These are phyloP conservation scores for Oryza punctata DNA, from an alignment of 176 grass and related monocot species.

Conservation along the genomic window DNA sequence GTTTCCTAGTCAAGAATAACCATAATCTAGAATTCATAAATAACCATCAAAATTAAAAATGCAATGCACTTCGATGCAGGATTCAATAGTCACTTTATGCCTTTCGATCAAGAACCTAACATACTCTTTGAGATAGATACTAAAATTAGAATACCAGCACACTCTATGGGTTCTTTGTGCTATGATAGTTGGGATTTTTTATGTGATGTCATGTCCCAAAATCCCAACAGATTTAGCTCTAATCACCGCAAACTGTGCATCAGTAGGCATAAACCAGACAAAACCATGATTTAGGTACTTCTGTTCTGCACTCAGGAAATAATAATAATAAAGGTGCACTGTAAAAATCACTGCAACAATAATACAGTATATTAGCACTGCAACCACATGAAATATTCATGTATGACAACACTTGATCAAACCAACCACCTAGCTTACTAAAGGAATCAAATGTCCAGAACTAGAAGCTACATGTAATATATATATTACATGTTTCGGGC, in stretches of 20 bases:
- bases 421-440: neutral
- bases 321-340: too few species aligned
- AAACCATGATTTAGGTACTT: neutral
- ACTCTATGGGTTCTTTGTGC: neutral
- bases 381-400: neutral
- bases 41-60: neutral
- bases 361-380: neutral
- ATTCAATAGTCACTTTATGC: neutral
- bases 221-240: conserved; percentile 1
- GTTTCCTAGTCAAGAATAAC: conserved; percentile 19
- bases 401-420: neutral
- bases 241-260: neutral
- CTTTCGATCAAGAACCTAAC: conserved; percentile 18
- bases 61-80: neutral
- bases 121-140: conserved; percentile 17
- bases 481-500: too few species aligned
- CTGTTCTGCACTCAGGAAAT: neutral
- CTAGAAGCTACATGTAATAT: neutral
- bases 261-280: neutral
- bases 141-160: neutral
- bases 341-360: neutral
- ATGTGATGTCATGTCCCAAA: neutral
- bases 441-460: neutral
- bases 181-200: neutral
- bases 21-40: conserved; percentile 5